Conservation (phyloP, 495 filamentous ascomycete species). For the Parachaetomium inaequale region DNA sequence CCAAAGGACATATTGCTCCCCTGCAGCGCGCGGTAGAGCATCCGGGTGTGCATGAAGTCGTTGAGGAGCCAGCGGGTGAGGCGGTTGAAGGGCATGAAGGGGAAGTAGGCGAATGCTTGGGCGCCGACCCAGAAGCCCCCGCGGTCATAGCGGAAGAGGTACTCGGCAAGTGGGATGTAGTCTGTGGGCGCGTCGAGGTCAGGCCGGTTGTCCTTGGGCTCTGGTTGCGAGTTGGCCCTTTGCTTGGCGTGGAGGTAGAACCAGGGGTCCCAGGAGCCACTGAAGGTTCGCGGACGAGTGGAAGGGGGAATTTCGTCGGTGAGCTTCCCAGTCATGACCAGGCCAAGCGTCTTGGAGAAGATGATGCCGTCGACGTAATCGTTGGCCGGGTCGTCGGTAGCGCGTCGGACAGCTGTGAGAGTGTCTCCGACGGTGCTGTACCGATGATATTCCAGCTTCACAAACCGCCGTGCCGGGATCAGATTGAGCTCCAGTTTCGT, state of each 20-base stretch:
- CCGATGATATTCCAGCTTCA: slow-evolving; percentile 50
- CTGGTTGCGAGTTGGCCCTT: not conserved
- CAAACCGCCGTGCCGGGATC: slow-evolving; percentile 46
- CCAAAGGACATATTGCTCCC: slow-evolving; percentile 1
- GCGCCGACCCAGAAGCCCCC: slow-evolving; percentile 57
- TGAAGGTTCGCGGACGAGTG: slow-evolving; percentile 30
- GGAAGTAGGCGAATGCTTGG: slow-evolving; percentile 52
- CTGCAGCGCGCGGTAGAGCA: slow-evolving; percentile 59
- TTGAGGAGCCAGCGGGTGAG: slow-evolving; percentile 56
- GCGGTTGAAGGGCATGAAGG: slow-evolving; percentile 51
- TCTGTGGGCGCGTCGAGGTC: slow-evolving; percentile 7
- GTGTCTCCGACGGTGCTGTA: slow-evolving; percentile 3
- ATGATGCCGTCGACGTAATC: slow-evolving; percentile 50
- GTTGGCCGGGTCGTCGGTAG: slow-evolving; percentile 22
- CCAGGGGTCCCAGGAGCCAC: slow-evolving; percentile 44
- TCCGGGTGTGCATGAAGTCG: slow-evolving; percentile 60
- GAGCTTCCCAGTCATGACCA: slow-evolving; percentile 50
- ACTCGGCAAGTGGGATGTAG: slow-evolving; percentile 46
- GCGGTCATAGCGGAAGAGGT: slow-evolving; percentile 61
- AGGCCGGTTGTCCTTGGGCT: not conserved
- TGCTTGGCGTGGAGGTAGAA: slow-evolving; percentile 47
- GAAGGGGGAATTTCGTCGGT: slow-evolving; percentile 23
- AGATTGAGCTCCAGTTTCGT: slow-evolving; percentile 56
- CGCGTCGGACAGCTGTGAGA: slow-evolving; percentile 10
- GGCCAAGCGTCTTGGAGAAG: slow-evolving; percentile 43